Evolutionary conservation across 805 yeast species (phyloP).

Genomic region (Wickerhamiella galacta): DNA sequence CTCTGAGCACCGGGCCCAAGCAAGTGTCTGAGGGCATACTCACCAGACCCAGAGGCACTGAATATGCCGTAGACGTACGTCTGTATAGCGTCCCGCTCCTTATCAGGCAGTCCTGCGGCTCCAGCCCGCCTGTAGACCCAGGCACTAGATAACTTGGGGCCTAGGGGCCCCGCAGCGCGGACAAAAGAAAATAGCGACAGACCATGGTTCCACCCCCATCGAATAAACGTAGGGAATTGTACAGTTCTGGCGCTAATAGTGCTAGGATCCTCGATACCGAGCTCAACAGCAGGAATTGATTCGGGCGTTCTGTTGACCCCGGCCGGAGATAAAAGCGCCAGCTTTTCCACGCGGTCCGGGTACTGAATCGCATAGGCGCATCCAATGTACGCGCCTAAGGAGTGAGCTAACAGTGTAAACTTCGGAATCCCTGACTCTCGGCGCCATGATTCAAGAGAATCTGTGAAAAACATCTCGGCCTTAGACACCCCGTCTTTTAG

Average conservation of each 20-base stretch:
- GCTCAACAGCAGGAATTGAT: slow-evolving; percentile 16
- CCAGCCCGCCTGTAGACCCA: slow-evolving; percentile 72
- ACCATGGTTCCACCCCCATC: slow-evolving; percentile 68
- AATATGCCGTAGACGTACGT: slow-evolving; percentile 70
- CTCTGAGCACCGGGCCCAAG: slow-evolving; percentile 88
- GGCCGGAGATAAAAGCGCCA: slow-evolving; percentile 77
- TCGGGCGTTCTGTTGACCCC: slow-evolving; percentile 43
- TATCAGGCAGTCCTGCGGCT: slow-evolving; percentile 28
- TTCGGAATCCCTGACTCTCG: slow-evolving; percentile 30
- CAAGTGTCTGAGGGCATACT: slow-evolving; percentile 69
- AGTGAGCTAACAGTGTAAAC: slow-evolving; percentile 62
- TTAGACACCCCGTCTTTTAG: slow-evolving; percentile 26
- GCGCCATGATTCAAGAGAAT: slow-evolving; percentile 52
- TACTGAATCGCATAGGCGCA: slow-evolving; percentile 45
- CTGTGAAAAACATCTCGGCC: slow-evolving; percentile 48
- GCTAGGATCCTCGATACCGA: slow-evolving; percentile 5
- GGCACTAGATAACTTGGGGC: slow-evolving; percentile 71
- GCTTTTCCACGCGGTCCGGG: slow-evolving; percentile 45
- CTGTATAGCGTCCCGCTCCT: slow-evolving; percentile 44
- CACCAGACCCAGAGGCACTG: slow-evolving; percentile 81
- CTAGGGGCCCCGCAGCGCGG: slow-evolving; percentile 61
- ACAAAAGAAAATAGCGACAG: slow-evolving; percentile 74
- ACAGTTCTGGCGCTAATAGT: slow-evolving; percentile 22
- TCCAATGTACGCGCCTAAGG: slow-evolving; percentile 80
- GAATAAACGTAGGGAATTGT: slow-evolving; percentile 59